Conservation (phyloP, 2,329 filamentous ascomycete genomes). For the Curvularia lunata region DNA sequence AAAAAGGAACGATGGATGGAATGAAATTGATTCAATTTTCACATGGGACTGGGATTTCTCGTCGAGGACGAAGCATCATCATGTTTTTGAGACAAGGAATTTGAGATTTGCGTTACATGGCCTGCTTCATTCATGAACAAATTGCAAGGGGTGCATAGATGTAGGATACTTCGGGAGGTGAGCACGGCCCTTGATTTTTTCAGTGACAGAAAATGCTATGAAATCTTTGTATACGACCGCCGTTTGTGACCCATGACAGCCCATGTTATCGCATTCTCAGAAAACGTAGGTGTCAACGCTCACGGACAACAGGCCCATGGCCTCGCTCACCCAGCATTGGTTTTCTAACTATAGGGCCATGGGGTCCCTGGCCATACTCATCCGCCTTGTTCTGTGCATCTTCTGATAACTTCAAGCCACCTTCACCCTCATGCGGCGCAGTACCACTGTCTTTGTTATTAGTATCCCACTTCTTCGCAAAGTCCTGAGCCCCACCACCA, state of each 20-base stretch:
- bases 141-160: background rate
- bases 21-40: background rate
- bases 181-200: background rate
- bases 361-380: slow-evolving; percentile 8
- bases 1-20: background rate
- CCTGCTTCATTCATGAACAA: background rate
- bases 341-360: slow-evolving; percentile 28
- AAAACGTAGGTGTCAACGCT: background rate
- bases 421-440: background rate
- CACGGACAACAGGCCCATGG: slow-evolving; percentile 35
- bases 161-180: background rate
- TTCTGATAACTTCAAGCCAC: background rate
- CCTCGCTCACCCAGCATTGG: slow-evolving; percentile 35
- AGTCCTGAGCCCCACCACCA: slow-evolving; percentile 42
- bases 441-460: background rate
- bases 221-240: background rate
- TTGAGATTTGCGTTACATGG: background rate
- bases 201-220: background rate
- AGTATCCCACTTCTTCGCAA: slow-evolving; percentile 35
- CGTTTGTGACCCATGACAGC: background rate
- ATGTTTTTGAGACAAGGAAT: background rate
- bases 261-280: background rate
- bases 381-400: slow-evolving; percentile 11
- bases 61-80: background rate
- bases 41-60: background rate